These are phyloP conservation scores for Hypholoma fasciculare DNA, from an alignment of 768 basidiomycete genomes.

Conservation along the genomic window DNA sequence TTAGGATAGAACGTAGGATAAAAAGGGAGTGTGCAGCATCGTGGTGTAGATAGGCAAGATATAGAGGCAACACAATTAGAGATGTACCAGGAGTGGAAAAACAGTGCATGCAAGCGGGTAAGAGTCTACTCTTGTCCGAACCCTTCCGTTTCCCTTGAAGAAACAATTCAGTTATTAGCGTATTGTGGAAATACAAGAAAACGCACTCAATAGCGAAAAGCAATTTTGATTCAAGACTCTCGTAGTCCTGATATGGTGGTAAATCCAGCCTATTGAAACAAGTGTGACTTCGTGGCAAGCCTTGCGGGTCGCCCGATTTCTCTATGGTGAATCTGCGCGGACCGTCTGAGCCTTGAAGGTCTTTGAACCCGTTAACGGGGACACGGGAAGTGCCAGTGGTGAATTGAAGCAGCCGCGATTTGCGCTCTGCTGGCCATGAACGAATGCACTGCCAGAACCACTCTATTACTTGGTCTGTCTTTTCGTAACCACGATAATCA, in stretches of 20 bases:
- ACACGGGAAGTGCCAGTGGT: conserved; percentile 85
- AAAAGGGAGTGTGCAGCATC: conserved; percentile 1
- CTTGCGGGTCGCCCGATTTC: conserved; percentile 87
- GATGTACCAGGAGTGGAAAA: conserved; percentile 1
- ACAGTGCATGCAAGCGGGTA: background rate
- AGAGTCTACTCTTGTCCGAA: conserved; percentile 59
- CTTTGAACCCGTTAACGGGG: conserved; percentile 93
- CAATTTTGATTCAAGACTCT: conserved; percentile 83
- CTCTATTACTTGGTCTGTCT: conserved; percentile 85
- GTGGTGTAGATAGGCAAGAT: conserved; percentile 12
- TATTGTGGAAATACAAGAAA: conserved; percentile 1
- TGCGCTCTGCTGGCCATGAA: conserved; percentile 88
- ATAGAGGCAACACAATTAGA: background rate
- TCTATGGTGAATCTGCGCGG: conserved; percentile 93
- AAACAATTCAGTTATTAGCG: background rate
- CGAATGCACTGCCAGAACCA: conserved; percentile 97
- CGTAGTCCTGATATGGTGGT: conserved; percentile 87
- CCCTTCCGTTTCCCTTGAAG: conserved; percentile 70
- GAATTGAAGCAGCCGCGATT: conserved; percentile 85
- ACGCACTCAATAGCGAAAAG: conserved; percentile 82
- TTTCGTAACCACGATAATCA: conserved; percentile 86
- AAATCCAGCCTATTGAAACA: conserved; percentile 92
- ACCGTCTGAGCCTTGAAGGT: conserved; percentile 91
- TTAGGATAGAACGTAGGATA: background rate
- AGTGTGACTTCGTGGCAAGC: conserved; percentile 88